Evolutionary conservation across 1,139 yeast genomes (phyloP), one percentile per base, ranked within the genome.

Genomic region (Protomyces inundatus): DNA sequence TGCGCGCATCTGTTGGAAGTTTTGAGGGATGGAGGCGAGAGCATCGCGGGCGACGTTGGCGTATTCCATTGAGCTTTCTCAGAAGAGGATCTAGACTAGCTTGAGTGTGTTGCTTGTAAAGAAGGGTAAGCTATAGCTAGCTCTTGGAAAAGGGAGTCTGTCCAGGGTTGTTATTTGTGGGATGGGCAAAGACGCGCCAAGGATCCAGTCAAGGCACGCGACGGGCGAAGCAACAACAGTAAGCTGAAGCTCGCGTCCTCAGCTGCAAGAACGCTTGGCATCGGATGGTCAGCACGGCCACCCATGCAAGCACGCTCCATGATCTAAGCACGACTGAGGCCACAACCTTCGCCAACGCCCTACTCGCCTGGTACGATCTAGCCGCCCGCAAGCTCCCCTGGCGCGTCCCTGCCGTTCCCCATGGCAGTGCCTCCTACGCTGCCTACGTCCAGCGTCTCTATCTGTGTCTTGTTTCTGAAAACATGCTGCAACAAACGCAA

Each of bases 401-500:
- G 66, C 52, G 66, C 34, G 53, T 59, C 14, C 55, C 64, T 7
- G 45, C 60, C 32, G 32, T 34, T 7, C 50, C 66, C 40, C 40
- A 16, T 32, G 46, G 33, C 16, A 54, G 45, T 14, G 30, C 54
- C 14, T 6, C 52, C 45, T 40, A 53, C 53, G 39, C 42, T 10
- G 37, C 14, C 9, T 42, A 59, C 40, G 55, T 57, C 14, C 63
- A 64, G 16, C 54, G 66, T 14, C 54, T 64, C n/a, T 65, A 65
- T 16, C 48, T 39, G n/a, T 61, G 62, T 16, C 54, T 65, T n/a
- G 62, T 65, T 3, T 65, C 67, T 3, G 67, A 65, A 34, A 65
- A 60, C 33, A 65, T 65, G 67, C 35, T 65, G 55, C 67, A 65
- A 45, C 67, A 65, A 48, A 65, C 67, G 30, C 67, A 61, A 14